Base-by-base conservation (phyloP, 495 filamentous ascomycete genomes). In the Neurospora sp. region DNA sequence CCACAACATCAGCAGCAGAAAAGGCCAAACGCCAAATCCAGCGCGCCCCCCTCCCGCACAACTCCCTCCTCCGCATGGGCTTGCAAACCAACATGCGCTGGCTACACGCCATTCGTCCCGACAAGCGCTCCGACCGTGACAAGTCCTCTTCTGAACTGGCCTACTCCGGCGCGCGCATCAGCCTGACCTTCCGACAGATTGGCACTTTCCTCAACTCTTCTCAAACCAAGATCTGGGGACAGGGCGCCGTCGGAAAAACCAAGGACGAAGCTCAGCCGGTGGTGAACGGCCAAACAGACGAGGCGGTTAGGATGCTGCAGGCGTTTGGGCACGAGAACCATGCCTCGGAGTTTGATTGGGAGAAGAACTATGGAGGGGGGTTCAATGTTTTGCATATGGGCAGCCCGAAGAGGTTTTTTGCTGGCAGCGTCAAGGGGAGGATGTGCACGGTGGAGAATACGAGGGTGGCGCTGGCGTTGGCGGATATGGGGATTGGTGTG, bases 291-390 rank as follows among this genome's bases (percentile, higher is more conserved):
- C 86, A 92, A 70, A 83, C 85, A 0, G 81, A 83, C 9, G 87
- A 92, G 71, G 89, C 91, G 0, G 88, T 94, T 71, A 81, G 79
- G 40, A 86, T 99, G 80, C 84, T 99, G 48, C 83, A 82, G 42
- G 92, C 92, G 0, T 98, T 99, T 80, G 92, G 94, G 4, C 86
- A 85, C 20, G 96, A 99, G 81, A 99, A 98, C 75, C 90, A 91
- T 65, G 80, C 86, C 22, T 82, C 76, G 4, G 86, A 82, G 0
- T 96, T 98, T 75, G 88, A 94, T 76, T 97, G 96, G 96, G 85
- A 90, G 27, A 84, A 80, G 2, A 78, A 86, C 16, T 99, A 99
- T 75, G 96, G 95, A 2, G 72, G 72, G 0, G 96, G 96, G 1
- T 98, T 94, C 71, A 91, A 98, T 76, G 94, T 97, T 1, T 86